A percentile compares a stretch with the other conserved stretches of the same genome.
phyloP scores from a whole-genome alignment of 1,139 yeast species.

The Waltiozyma sp. region DNA sequence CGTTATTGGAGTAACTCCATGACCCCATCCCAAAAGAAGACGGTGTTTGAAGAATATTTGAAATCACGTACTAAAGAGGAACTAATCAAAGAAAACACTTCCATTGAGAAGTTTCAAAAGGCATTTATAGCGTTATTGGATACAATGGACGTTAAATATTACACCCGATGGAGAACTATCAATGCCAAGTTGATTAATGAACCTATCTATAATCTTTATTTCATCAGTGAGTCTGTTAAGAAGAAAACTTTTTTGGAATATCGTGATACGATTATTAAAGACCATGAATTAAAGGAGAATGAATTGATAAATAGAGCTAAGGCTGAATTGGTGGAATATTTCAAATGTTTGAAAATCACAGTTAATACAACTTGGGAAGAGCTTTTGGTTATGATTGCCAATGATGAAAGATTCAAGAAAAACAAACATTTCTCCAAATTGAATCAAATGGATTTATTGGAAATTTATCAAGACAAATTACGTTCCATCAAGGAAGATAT shows the following conservation, averaged over 20 bases:
- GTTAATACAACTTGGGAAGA: conserved; percentile 21
- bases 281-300: conserved; percentile 24
- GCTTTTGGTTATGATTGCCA: conserved; percentile 28
- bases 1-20: conserved; percentile 57
- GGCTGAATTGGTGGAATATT: conserved; percentile 39
- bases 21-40: conserved; percentile 46
- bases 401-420: conserved; percentile 44
- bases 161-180: conserved; percentile 59
- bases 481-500: conserved; percentile 30
- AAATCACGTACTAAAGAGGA: conserved; percentile 45
- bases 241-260: conserved; percentile 41
- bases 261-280: conserved; percentile 29
- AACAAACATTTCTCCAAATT: conserved; percentile 46
- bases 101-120: conserved; percentile 42
- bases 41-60: conserved; percentile 54
- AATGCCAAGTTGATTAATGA: conserved; percentile 46
- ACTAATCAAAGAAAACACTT: conserved; percentile 38
- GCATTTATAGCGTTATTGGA: conserved; percentile 42
- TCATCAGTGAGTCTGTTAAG: conserved; percentile 47
- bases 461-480: conserved; percentile 39
- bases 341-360: conserved; percentile 18
- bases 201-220: conserved; percentile 54
- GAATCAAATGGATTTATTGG: conserved; percentile 48
- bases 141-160: conserved; percentile 31
- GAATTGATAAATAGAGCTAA: conserved; percentile 38